Evolutionary conservation across 108 stramenopile genomes (phyloP), one percentile per base, ranked within the genome.

Genomic region (Nannochloropsis oceanica): DNA sequence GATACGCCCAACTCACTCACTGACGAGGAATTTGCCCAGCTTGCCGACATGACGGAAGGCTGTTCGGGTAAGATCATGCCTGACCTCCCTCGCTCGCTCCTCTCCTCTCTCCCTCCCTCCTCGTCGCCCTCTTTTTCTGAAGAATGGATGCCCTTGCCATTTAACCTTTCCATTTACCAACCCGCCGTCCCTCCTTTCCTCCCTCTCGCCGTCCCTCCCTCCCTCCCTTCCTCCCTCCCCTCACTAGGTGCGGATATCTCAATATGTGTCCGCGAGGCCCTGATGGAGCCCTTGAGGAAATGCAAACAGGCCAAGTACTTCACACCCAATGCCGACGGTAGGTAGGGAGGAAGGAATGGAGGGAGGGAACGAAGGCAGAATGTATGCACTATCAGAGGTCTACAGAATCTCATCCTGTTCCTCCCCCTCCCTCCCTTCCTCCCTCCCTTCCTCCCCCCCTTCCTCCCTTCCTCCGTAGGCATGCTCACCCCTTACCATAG

Each of bases 281-380:
- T 99, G 43, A 96, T 97, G 96, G 93, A 97, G 92, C 99, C 99
- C 13, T 86, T 99, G 27, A 90, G 97, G 26, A 91, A 93, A 80
- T 98, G 97, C 90, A 96, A 97, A 84, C 86, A 92, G 84, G 99
- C 99, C 5, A 94, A 96, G 88, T 96, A 97, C 87, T 97, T n/a
- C n/a, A n/a, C n/a, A n/a, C n/a, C n/a, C n/a, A n/a, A n/a, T n/a
- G n/a, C n/a, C n/a, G n/a, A n/a, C n/a, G n/a, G n/a, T n/a, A n/a
- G n/a, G n/a, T n/a, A n/a, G n/a, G n/a, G n/a, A n/a, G n/a, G n/a
- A n/a, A n/a, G n/a, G n/a, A n/a, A n/a, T n/a, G n/a, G n/a, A n/a
- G n/a, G n/a, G n/a, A n/a, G n/a, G n/a, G n/a, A n/a, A n/a, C n/a
- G n/a, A n/a, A n/a, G n/a, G n/a, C n/a, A n/a, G n/a, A n/a, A n/a